phyloP scores from a whole-genome alignment of 139 green algal species.

The Tetradesmus obliquus region DNA sequence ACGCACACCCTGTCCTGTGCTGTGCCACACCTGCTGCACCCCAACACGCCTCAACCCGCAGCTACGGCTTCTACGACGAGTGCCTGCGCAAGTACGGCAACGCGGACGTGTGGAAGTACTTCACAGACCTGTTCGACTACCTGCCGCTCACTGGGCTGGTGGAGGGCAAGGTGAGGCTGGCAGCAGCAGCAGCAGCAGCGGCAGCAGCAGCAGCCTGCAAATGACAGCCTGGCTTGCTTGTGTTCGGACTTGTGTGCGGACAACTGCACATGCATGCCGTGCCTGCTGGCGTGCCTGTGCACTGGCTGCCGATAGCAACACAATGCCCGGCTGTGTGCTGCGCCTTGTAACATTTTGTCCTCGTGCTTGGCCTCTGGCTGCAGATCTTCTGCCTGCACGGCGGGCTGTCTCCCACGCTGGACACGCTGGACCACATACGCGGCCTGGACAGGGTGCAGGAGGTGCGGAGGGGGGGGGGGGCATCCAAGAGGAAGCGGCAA shows the following conservation, averaged over 20 bases:
- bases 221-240: background rate
- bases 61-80: constrained; percentile 99
- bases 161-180: constrained; percentile 83
- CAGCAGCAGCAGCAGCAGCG: background rate
- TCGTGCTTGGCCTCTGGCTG: background rate
- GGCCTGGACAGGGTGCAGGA: constrained; percentile 96
- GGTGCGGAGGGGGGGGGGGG: constrained; percentile 60
- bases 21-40: background rate
- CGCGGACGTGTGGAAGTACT: constrained; percentile 98
- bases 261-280: too few species aligned
- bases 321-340: background rate
- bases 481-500: too few species aligned
- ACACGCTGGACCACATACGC: constrained; percentile 97
- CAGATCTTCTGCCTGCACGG: constrained; percentile 99
- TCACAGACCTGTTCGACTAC: constrained; percentile 99
- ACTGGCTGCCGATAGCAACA: background rate
- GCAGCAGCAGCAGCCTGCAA: background rate
- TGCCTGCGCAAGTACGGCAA: constrained; percentile 99
- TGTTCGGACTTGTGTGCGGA: too few species aligned
- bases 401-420: constrained; percentile 95
- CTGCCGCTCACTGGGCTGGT: constrained; percentile 97
- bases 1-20: background rate
- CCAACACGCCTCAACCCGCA: background rate
- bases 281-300: too few species aligned
- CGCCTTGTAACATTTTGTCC: background rate